phyloP scores from a whole-genome alignment of 2,329 filamentous ascomycete genomes.

The Fusarium sarcochroum region DNA sequence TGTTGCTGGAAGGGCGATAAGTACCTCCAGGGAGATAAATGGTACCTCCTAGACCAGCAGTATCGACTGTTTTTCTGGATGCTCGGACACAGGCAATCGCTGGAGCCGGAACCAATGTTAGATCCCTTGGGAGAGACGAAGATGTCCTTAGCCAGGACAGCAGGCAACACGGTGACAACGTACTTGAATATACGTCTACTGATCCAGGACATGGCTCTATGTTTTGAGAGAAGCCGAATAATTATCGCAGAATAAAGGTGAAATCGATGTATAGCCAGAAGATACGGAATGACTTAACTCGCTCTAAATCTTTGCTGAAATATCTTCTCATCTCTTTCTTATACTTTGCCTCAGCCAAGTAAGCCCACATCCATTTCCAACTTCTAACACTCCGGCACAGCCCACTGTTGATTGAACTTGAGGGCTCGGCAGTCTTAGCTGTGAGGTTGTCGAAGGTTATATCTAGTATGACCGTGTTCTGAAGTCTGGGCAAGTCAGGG shows the following conservation, averaged over 20 bases:
- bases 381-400: not conserved
- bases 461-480: not conserved
- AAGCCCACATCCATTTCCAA: not conserved
- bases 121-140: slow-evolving; percentile 61
- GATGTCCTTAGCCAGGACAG: slow-evolving; percentile 50
- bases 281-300: not conserved
- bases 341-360: not conserved
- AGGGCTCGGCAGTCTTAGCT: not conserved
- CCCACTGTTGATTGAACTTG: not conserved
- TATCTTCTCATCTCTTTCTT: not conserved
- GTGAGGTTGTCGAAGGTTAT: not conserved
- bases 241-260: not conserved
- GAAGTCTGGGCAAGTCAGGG: not conserved
- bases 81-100: slow-evolving; percentile 56
- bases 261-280: not conserved
- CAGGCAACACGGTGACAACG: not conserved
- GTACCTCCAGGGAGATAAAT: slow-evolving; percentile 61
- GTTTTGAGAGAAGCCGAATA: not conserved
- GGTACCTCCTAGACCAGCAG: slow-evolving; percentile 60
- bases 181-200: not conserved
- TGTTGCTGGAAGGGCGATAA: slow-evolving; percentile 60
- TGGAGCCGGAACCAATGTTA: slow-evolving; percentile 54
- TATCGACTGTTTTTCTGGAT: slow-evolving; percentile 61
- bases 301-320: no score
- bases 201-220: not conserved